Percentiles rank a stretch among this genome's conserved stretches.
Conservation (phyloP, 2,329 filamentous ascomycete genomes). For the Rhynchosporium graminicola region DNA sequence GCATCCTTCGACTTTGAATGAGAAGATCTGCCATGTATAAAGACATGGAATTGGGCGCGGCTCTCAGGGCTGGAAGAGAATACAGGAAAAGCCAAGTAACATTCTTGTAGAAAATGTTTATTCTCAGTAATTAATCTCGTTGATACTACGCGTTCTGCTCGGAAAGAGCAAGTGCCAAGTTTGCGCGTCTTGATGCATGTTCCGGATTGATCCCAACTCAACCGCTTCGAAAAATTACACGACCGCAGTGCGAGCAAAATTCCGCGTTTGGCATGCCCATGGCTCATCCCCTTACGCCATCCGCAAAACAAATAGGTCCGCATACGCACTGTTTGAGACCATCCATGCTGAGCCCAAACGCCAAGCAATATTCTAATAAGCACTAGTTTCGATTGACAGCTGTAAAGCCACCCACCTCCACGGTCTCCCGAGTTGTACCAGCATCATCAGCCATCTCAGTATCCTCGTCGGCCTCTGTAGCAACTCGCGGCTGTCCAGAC, state of each 20-base stretch:
- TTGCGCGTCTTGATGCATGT: not conserved
- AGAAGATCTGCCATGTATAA: constrained; percentile 1
- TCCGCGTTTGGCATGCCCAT: not conserved
- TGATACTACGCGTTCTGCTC: no score
- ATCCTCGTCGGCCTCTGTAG: constrained; percentile 37
- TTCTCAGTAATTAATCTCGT: not conserved
- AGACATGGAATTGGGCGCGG: not conserved
- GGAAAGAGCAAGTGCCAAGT: not conserved
- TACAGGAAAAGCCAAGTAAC: not conserved
- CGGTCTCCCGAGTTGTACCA: constrained; percentile 20
- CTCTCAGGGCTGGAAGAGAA: constrained; percentile 3
- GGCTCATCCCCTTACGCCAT: not conserved
- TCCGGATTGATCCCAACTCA: not conserved
- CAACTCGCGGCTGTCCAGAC: constrained; percentile 27
- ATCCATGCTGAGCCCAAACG: not conserved
- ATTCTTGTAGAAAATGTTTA: not conserved
- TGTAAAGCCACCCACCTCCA: constrained; percentile 36
- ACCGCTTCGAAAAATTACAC: not conserved
- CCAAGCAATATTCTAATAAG: not conserved
- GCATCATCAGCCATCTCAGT: constrained; percentile 40
- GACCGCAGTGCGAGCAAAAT: not conserved
- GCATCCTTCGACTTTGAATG: constrained; percentile 3
- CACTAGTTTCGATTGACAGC: constrained; percentile 35
- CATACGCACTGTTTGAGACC: not conserved
- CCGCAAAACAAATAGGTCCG: no score